Conservation (phyloP, 139 green algal species). For the Limnomonas spitsbergensis region DNA sequence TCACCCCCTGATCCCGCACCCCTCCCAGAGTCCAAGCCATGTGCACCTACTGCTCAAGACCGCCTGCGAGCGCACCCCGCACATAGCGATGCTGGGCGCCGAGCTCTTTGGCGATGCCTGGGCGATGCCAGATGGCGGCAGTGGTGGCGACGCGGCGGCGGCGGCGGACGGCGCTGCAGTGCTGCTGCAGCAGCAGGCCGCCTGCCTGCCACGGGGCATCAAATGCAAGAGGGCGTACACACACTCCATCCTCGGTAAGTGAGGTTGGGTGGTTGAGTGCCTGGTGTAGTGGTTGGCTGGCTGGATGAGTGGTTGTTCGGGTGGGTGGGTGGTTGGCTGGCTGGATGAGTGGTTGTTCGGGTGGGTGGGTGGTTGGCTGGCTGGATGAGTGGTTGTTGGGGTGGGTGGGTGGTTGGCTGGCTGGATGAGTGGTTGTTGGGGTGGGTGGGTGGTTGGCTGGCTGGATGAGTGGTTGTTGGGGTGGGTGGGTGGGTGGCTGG, state of each 20-base stretch:
- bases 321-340: no score
- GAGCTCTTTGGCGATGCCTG: not conserved
- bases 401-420: no score
- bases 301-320: not conserved
- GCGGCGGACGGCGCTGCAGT: no score
- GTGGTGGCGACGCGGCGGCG: no score
- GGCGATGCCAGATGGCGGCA: not conserved
- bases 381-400: no score
- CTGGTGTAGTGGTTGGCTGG: not conserved
- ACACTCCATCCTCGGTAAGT: not conserved
- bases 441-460: no score
- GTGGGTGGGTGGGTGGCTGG: no score
- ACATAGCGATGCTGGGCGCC: not conserved
- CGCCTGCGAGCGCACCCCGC: not conserved
- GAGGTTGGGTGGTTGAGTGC: not conserved
- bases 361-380: no score
- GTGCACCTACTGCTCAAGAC: not conserved
- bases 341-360: no score
- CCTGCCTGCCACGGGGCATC: not conserved
- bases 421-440: no score
- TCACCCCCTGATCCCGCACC: not conserved
- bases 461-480: no score
- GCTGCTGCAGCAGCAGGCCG: not conserved
- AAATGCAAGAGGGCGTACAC: not conserved
- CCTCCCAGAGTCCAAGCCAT: not conserved